phyloP scores from a whole-genome alignment of 179 eudicot genomes.

The Silene noctiflora region DNA sequence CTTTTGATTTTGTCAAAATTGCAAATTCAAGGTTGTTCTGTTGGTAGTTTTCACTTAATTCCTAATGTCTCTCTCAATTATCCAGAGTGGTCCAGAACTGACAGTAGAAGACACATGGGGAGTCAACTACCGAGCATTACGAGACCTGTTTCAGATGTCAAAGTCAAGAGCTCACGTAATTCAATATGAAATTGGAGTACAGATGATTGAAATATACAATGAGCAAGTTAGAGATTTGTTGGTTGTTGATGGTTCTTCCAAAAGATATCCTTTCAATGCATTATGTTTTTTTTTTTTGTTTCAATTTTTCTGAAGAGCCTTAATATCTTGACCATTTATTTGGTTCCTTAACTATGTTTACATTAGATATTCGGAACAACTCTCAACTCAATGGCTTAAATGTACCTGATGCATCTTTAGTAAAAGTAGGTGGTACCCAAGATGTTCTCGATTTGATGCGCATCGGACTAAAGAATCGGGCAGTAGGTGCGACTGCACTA shows the following conservation, averaged over 20 bases:
- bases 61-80: conserved; percentile 17
- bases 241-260: conserved; percentile 77
- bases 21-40: not conserved
- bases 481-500: conserved; percentile 95
- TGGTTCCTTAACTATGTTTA: conserved; percentile 49
- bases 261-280: conserved; percentile 69
- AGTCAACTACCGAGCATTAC: conserved; percentile 79
- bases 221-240: conserved; percentile 95
- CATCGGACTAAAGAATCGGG: conserved; percentile 82
- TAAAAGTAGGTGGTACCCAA: conserved; percentile 72
- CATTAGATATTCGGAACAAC: conserved; percentile 88
- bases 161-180: conserved; percentile 54
- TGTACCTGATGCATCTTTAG: conserved; percentile 90
- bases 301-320: not conserved
- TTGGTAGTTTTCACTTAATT: not conserved
- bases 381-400: conserved; percentile 91
- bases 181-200: conserved; percentile 80
- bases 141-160: conserved; percentile 74
- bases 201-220: conserved; percentile 95
- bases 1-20: not conserved
- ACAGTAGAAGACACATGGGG: conserved; percentile 84
- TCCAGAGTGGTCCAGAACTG: conserved; percentile 94
- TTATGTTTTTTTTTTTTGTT: not conserved
- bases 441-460: conserved; percentile 88
- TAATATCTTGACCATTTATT: not conserved